Percentiles rank a stretch among this genome's conserved stretches.
These are phyloP conservation scores for Lipomyces orientalis DNA, from an alignment of 805 yeast species.

Conservation along the genomic window DNA sequence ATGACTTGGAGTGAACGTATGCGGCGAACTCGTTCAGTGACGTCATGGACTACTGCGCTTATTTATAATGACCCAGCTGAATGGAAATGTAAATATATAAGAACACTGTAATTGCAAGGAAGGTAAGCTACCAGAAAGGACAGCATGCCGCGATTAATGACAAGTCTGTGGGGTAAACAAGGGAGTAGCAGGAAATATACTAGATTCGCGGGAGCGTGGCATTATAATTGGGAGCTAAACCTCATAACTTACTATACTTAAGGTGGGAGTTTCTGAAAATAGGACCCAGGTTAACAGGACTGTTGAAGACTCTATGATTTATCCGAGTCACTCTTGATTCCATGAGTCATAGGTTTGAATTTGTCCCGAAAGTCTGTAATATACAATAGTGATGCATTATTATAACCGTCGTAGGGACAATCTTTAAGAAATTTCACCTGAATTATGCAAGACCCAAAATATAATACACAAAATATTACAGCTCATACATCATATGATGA, in stretches of 20 bases:
- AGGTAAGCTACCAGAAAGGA: neutral
- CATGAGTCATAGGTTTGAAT: no score
- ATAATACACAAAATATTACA: neutral
- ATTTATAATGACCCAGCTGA: neutral
- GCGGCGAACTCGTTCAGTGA: conserved; percentile 34
- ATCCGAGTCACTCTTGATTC: no score
- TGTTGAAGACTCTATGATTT: no score
- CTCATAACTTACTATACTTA: no score
- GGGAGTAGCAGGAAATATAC: neutral
- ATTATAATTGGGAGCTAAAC: neutral
- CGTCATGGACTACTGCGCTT: conserved; percentile 14
- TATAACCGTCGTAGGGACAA: neutral
- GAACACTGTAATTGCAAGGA: neutral
- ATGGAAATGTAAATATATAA: neutral
- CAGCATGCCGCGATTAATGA: neutral
- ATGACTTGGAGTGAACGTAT: conserved; percentile 27
- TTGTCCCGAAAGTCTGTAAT: no score
- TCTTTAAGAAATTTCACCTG: neutral
- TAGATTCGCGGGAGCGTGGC: neutral
- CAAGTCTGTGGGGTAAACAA: neutral
- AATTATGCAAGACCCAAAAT: neutral
- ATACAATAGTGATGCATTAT: no score
- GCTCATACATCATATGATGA: neutral
- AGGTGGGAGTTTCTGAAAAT: no score
- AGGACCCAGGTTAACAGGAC: no score